phyloP scores from a whole-genome alignment of 2,329 filamentous ascomycete species.

The Paramyrothecium sp. region DNA sequence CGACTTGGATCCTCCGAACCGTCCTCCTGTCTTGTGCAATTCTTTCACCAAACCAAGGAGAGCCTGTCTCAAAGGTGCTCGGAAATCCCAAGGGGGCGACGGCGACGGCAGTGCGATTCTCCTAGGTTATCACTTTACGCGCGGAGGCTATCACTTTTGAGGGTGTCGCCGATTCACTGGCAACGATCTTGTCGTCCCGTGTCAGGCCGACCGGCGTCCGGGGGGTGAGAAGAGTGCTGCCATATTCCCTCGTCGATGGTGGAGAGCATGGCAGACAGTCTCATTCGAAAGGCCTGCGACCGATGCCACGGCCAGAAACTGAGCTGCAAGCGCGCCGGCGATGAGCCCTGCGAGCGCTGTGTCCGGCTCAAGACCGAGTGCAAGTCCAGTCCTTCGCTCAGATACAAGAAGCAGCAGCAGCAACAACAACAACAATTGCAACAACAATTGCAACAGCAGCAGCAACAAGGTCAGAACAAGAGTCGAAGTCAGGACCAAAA shows the following conservation, averaged over 20 bases:
- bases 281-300: slow-evolving; percentile 44
- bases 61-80: not conserved
- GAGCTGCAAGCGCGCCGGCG: slow-evolving; percentile 40
- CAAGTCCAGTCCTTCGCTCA: slow-evolving; percentile 41
- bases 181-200: no score
- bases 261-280: slow-evolving; percentile 35
- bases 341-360: slow-evolving; percentile 41
- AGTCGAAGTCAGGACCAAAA: no score
- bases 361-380: slow-evolving; percentile 38
- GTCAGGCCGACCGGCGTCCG: no score
- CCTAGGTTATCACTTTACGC: no score
- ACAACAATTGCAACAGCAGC: slow-evolving; percentile 11
- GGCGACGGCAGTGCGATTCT: no score
- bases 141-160: no score
- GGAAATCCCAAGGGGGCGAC: not conserved
- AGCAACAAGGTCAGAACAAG: no score
- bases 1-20: not conserved
- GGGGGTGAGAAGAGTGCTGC: no score
- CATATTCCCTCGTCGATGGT: no score
- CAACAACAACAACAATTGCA: slow-evolving; percentile 17
- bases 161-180: no score
- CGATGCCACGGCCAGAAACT: slow-evolving; percentile 46
- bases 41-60: no score
- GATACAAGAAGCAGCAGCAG: slow-evolving; percentile 33
- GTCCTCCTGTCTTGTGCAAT: not conserved